These are phyloP conservation scores for Patellifolia procumbens DNA, from an alignment of 179 eudicot species.

Conservation along the genomic window DNA sequence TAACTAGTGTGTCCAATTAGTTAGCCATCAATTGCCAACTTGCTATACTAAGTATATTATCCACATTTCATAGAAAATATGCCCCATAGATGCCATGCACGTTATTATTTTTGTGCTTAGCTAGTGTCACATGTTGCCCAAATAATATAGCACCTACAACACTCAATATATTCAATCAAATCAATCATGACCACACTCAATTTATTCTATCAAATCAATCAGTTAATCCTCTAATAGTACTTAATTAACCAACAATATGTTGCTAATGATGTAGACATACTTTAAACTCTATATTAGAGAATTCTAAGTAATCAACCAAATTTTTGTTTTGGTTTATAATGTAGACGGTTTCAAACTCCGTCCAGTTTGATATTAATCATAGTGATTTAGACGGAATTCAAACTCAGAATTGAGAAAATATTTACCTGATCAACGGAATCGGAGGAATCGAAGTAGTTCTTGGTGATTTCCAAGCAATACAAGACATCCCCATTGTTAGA, in stretches of 20 bases:
- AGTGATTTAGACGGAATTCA: not conserved
- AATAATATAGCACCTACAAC: not conserved
- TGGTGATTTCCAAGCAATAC: constrained; percentile 83
- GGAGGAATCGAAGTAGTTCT: constrained; percentile 55
- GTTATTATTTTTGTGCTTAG: constrained; percentile 10
- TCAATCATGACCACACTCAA: not conserved
- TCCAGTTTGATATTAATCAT: too few relatives aligned
- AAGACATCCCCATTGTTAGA: constrained; percentile 57
- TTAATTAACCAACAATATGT: not conserved
- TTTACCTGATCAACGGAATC: constrained; percentile 65
- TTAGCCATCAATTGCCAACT: constrained; percentile 10
- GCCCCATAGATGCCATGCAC: constrained; percentile 23
- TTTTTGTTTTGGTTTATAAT: too few relatives aligned
- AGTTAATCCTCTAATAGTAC: not conserved
- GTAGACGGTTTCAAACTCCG: too few relatives aligned
- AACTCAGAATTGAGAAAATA: not conserved
- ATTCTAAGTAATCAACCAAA: too few relatives aligned
- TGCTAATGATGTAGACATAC: too few relatives aligned
- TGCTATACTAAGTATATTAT: constrained; percentile 7
- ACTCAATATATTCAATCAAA: constrained; percentile 4
- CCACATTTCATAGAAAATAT: not conserved
- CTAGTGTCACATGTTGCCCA: constrained; percentile 1
- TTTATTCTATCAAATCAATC: not conserved
- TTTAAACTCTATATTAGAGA: too few relatives aligned
- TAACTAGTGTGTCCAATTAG: constrained; percentile 9